These are phyloP conservation scores for Dysphania ambrosioides DNA, from an alignment of 148 eudicot genomes.

Conservation along the genomic window DNA sequence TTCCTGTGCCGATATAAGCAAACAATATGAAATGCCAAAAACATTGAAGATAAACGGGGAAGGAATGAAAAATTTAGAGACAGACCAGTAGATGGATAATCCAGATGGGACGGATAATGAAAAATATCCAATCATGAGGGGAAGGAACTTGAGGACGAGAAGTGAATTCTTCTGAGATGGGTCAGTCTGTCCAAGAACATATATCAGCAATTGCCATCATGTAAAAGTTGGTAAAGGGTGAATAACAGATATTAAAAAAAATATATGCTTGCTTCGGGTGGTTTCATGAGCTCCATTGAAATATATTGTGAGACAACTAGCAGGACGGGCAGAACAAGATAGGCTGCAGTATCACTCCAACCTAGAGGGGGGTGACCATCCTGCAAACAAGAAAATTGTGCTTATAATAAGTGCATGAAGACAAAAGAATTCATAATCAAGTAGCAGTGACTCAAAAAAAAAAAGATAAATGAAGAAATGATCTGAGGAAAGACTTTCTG, in stretches of 20 bases:
- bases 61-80: conserved; percentile 20
- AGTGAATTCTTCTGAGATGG: conserved; percentile 94
- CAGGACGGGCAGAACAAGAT: conserved; percentile 93
- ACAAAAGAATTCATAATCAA: neutral
- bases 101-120: conserved; percentile 97
- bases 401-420: neutral
- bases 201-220: conserved; percentile 26
- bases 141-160: conserved; percentile 89
- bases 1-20: neutral
- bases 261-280: conserved; percentile 67
- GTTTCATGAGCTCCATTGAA: conserved; percentile 98
- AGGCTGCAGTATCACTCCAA: conserved; percentile 87
- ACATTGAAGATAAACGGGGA: neutral
- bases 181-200: conserved; percentile 63
- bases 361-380: conserved; percentile 99
- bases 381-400: conserved; percentile 33
- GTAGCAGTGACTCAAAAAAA: neutral
- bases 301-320: conserved; percentile 86
- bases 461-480: neutral
- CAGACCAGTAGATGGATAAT: conserved; percentile 90
- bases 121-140: conserved; percentile 98
- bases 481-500: neutral
- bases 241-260: conserved; percentile 5
- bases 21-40: neutral
- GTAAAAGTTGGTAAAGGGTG: neutral